Percentiles rank a stretch among this genome's conserved stretches.
Evolutionary conservation across 2,329 filamentous ascomycete species (phyloP).

Genomic region (Cordyceps javanica): DNA sequence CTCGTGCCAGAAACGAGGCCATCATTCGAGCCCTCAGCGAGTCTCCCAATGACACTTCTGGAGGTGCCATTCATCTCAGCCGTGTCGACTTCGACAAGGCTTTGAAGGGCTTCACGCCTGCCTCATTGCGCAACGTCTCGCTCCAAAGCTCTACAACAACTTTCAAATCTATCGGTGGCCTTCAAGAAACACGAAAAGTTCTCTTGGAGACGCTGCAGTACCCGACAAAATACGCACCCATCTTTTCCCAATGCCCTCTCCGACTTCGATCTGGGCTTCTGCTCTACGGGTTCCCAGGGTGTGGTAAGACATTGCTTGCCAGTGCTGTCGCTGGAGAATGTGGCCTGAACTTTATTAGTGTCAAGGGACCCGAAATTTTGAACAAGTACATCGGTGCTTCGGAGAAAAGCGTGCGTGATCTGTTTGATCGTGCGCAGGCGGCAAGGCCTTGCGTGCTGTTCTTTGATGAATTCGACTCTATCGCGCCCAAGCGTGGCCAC

Average conservation of each 20-base stretch:
- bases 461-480: constrained; percentile 98
- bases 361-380: constrained; percentile 95
- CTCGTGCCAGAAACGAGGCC: constrained; percentile 84
- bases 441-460: constrained; percentile 92
- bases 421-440: constrained; percentile 88
- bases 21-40: constrained; percentile 74
- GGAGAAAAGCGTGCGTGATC: constrained; percentile 90
- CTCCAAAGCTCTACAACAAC: constrained; percentile 89
- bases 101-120: constrained; percentile 87
- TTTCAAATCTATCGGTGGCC: constrained; percentile 85
- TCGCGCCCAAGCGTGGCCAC: constrained; percentile 93
- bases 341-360: constrained; percentile 95
- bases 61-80: constrained; percentile 54
- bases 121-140: constrained; percentile 89
- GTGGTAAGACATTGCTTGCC: constrained; percentile 91
- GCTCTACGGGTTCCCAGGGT: constrained; percentile 91
- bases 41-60: constrained; percentile 38
- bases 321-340: constrained; percentile 97
- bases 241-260: constrained; percentile 92
- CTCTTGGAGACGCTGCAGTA: constrained; percentile 93
- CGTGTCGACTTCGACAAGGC: constrained; percentile 76
- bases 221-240: constrained; percentile 94
- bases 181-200: constrained; percentile 80
- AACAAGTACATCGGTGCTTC: constrained; percentile 99
- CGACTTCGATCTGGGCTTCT: constrained; percentile 89